These are phyloP conservation scores for Aspergillus wentii DNA, from an alignment of 495 filamentous ascomycete genomes.

Conservation along the genomic window DNA sequence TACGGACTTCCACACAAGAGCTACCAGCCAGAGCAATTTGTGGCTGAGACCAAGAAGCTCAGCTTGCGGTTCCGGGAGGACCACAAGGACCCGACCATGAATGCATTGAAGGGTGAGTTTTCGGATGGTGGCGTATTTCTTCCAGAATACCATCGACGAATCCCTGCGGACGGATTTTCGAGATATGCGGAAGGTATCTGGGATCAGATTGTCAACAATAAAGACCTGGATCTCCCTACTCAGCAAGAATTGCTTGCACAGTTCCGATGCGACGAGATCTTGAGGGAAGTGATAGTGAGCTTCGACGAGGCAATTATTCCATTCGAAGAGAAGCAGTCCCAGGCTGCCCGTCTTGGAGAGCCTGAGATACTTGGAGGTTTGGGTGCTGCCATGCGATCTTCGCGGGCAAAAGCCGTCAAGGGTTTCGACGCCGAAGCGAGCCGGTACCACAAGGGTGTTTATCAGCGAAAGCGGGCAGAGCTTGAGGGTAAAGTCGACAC, in stretches of 20 bases:
- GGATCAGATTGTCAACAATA: conserved; percentile 98
- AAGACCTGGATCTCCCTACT: conserved; percentile 92
- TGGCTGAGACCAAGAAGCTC: conserved; percentile 72
- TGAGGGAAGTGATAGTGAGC: conserved; percentile 72
- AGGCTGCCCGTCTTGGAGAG: conserved; percentile 64
- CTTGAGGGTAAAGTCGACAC: conserved; percentile 81
- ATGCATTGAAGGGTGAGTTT: conserved; percentile 54
- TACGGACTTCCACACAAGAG: conserved; percentile 94
- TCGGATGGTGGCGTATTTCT: conserved; percentile 79
- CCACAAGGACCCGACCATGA: conserved; percentile 57
- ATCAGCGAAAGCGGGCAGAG: conserved; percentile 75
- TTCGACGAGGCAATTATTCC: conserved; percentile 82
- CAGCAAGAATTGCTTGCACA: conserved; percentile 96
- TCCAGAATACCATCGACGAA: conserved; percentile 90
- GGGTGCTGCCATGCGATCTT: conserved; percentile 65
- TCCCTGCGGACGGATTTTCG: conserved; percentile 92
- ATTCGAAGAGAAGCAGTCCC: conserved; percentile 79
- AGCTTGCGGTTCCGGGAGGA: conserved; percentile 78
- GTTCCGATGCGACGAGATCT: conserved; percentile 96
- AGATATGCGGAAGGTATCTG: conserved; percentile 90
- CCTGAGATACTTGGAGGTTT: conserved; percentile 69
- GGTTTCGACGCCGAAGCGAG: conserved; percentile 86
- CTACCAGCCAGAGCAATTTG: conserved; percentile 89
- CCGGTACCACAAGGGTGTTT: conserved; percentile 94
- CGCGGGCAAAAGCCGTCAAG: conserved; percentile 69